Base-by-base conservation (phyloP, 2,329 filamentous ascomycete genomes). In the Blastomyces gilchristii region DNA sequence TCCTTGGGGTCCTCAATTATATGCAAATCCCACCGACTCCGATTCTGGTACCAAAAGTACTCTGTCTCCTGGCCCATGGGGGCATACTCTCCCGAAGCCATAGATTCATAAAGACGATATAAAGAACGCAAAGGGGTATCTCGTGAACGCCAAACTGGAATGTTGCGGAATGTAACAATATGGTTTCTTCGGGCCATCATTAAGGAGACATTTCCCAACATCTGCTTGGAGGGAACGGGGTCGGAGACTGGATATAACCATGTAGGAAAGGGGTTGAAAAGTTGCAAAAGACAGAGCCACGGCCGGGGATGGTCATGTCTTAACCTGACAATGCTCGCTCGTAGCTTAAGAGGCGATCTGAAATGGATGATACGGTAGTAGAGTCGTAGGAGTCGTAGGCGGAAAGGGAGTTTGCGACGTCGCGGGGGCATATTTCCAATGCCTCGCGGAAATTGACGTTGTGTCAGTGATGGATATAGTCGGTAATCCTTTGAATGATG, bases 31-130 rank as follows among this genome's bases (percentile, higher is more conserved):
- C 70, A 72, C 37, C 66, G 64, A 8, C 39, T 54, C 39, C 65
- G 64, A 8, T 41, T 53, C 18, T 69, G 68, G 43, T 69, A 69
- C 67, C 67, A 73, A 56, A 72, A 71, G 56, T 73, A 72, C 39
- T 70, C 67, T 2, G 66, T 66, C 63, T 70, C 69, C 8, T 56
- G 58, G 43, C 68, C 67, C 16, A 70, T 65, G 3, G 65, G 57
- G 9, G 62, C 60, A 53, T 68, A 67, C 8, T 69, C 64, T n/a
- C 65, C 62, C 3, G 68, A 66, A 5, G 62, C 62, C 62, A 70
- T 66, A 50, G 64, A 63, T 56, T 72, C 69, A 53, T 70, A 72
- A 25, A 71, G 64, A 18, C 70, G 69, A 60, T 70, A 71, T 14
- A 72, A 63, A 6, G 68, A 70, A 25, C 68, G 66, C 9, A 69